Evolutionary conservation across 2,329 filamentous ascomycete genomes (phyloP), one percentile per base, ranked within the genome.

Genomic region (Nemania bipapillata): DNA sequence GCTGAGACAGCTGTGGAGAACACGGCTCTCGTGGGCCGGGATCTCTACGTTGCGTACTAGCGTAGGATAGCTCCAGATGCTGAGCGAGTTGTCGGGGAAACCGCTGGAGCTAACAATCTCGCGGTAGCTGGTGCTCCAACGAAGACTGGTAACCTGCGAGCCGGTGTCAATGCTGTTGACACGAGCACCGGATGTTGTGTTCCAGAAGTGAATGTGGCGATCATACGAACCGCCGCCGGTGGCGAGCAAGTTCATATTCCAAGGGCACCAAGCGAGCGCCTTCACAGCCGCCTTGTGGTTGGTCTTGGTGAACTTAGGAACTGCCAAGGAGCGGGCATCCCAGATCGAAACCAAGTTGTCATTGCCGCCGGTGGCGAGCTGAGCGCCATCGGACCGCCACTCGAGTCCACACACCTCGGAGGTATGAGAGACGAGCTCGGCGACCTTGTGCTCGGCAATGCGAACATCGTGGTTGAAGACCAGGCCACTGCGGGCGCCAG

Each of bases 191-290:
- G 95, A 97, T 24, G 96, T 98, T 54, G 94, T 96, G 87, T 99
- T 99, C 96, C 96, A 99, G 89, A 99, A 99, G 86, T 99, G 96
- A 81, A 99, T 99, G 83, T 97, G 92, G 75, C 94, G 92, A 80
- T 99, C 96, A 81, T 97, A 96, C 50, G 93, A 96, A 74, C 96
- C 96, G 78, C 96, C 96, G 65, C 96, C 96, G 50, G 96, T 98
- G 66, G 96, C 96, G 55, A 99, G 91, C 57, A 98, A 90, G 86
- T 97, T 98, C 82, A 93, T 90, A 84, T 97, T 96, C 96, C 96
- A 99, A 50, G 96, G 96, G 86, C 96, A 99, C 96, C 96, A 99
- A 72, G 94, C 92, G 53, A 99, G 89, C 67, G 96, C 96, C 89
- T 99, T 99, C 83, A 99, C 94, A 52, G 96, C 96, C 65, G 96